Evolutionary conservation across 306 rosid species (phyloP).

Genomic region (Geum urbanum): DNA sequence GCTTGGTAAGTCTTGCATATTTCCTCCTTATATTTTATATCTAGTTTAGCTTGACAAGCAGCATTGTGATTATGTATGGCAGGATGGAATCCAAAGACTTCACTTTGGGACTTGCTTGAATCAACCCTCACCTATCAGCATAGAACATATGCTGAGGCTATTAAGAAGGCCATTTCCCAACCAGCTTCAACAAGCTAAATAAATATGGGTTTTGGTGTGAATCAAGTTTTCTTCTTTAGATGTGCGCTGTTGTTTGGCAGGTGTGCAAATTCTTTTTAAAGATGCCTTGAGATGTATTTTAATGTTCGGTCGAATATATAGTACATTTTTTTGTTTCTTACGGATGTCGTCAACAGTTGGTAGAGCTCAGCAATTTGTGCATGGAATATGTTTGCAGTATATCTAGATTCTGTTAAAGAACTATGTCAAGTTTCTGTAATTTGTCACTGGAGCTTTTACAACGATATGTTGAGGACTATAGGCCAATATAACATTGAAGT

Average conservation of each 20-base stretch:
- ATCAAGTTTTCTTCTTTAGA: slow-evolving; percentile 28
- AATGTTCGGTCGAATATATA: slow-evolving; percentile 32
- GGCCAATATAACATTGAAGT: slow-evolving; percentile 31
- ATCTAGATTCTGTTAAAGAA: slow-evolving; percentile 18
- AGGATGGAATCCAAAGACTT: slow-evolving; percentile 93
- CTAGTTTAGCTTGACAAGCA: neutral
- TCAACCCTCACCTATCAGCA: slow-evolving; percentile 93
- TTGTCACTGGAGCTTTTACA: slow-evolving; percentile 31
- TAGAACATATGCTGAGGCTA: slow-evolving; percentile 81
- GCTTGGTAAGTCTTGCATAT: slow-evolving; percentile 48
- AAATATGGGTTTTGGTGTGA: slow-evolving; percentile 17
- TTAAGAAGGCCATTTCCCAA: slow-evolving; percentile 62
- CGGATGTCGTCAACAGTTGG: slow-evolving; percentile 24
- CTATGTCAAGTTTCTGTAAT: slow-evolving; percentile 25
- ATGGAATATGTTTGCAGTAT: slow-evolving; percentile 26
- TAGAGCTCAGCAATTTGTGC: slow-evolving; percentile 25
- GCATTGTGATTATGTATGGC: slow-evolving; percentile 15
- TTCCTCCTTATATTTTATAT: neutral
- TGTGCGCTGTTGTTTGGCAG: slow-evolving; percentile 27
- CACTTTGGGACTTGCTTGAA: slow-evolving; percentile 88
- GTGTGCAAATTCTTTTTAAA: slow-evolving; percentile 23
- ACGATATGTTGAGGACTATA: slow-evolving; percentile 26
- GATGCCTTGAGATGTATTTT: slow-evolving; percentile 25
- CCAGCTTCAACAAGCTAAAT: slow-evolving; percentile 55
- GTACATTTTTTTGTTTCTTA: slow-evolving; percentile 23